Percentiles rank a stretch among this genome's conserved stretches.
These are phyloP conservation scores for Cystobasidium onofrii DNA, from an alignment of 768 basidiomycete genomes.

Conservation along the genomic window DNA sequence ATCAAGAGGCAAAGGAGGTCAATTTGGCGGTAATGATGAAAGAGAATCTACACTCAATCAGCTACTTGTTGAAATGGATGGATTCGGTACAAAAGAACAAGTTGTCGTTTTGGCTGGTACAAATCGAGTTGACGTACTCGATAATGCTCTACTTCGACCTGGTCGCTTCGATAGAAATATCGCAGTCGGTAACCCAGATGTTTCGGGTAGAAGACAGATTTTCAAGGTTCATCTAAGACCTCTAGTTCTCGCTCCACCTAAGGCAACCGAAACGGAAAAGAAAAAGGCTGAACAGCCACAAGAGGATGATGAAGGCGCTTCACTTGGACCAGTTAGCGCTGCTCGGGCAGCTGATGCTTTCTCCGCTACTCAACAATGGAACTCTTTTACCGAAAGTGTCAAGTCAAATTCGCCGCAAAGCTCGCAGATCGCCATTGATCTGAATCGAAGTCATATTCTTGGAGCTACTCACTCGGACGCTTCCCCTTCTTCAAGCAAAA, in stretches of 20 bases:
- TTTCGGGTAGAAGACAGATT: conserved; percentile 84
- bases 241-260: conserved; percentile 35
- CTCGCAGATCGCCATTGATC: conserved; percentile 15
- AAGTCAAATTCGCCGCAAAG: not conserved
- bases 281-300: not conserved
- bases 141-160: conserved; percentile 88
- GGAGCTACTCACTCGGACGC: conserved; percentile 5
- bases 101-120: conserved; percentile 94
- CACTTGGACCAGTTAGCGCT: conserved; percentile 1
- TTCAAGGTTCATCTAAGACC: conserved; percentile 73
- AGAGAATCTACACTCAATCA: conserved; percentile 96
- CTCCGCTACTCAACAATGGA: not conserved
- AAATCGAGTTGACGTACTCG: conserved; percentile 92
- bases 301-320: not conserved
- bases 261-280: not conserved
- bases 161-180: conserved; percentile 98
- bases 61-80: conserved; percentile 97
- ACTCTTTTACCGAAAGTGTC: not conserved
- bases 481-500: not conserved
- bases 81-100: conserved; percentile 93
- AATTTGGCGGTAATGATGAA: conserved; percentile 91
- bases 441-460: conserved; percentile 10
- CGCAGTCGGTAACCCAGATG: conserved; percentile 86
- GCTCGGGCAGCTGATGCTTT: conserved; percentile 10
- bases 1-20: conserved; percentile 66